Conservation (phyloP, 2,329 filamentous ascomycete genomes). For the Aspergillus unguis region DNA sequence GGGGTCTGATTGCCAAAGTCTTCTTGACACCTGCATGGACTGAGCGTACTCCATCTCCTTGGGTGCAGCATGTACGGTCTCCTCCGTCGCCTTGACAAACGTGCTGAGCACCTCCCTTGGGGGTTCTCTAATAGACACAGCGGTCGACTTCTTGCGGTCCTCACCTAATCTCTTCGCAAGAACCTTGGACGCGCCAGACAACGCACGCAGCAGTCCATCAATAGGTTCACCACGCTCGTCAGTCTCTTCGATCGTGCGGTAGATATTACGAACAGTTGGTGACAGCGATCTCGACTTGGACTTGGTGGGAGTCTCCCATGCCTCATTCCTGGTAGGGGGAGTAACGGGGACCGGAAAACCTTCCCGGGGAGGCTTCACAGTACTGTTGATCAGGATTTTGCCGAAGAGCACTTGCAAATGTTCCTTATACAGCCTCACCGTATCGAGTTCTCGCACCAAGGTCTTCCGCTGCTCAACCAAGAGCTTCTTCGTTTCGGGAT, state of each 20-base stretch:
- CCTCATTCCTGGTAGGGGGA: neutral
- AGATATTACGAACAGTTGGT: constrained; percentile 25
- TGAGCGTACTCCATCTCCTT: neutral
- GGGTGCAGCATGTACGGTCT: neutral
- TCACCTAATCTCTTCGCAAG: constrained; percentile 11
- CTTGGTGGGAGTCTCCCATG: constrained; percentile 7
- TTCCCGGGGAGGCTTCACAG: constrained; percentile 2
- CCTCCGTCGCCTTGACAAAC: constrained; percentile 4
- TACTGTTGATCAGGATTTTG: constrained; percentile 5
- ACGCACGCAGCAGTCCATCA: constrained; percentile 27
- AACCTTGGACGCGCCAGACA: constrained; percentile 20
- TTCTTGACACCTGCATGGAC: constrained; percentile 10
- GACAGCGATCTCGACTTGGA: constrained; percentile 12
- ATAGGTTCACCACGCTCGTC: constrained; percentile 27
- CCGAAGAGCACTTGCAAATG: constrained; percentile 29
- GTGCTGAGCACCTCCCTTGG: neutral
- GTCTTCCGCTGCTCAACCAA: constrained; percentile 37
- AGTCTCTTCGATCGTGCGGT: constrained; percentile 30
- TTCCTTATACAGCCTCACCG: constrained; percentile 35
- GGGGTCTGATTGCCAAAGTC: constrained; percentile 18
- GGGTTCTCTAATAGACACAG: neutral
- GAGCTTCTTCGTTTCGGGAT: constrained; percentile 30
- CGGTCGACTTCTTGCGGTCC: constrained; percentile 8
- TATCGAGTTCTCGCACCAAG: constrained; percentile 38
- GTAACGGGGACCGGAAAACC: neutral